These are phyloP conservation scores for Cyclotella baltica DNA, from an alignment of 108 stramenopile genomes.

Conservation along the genomic window DNA sequence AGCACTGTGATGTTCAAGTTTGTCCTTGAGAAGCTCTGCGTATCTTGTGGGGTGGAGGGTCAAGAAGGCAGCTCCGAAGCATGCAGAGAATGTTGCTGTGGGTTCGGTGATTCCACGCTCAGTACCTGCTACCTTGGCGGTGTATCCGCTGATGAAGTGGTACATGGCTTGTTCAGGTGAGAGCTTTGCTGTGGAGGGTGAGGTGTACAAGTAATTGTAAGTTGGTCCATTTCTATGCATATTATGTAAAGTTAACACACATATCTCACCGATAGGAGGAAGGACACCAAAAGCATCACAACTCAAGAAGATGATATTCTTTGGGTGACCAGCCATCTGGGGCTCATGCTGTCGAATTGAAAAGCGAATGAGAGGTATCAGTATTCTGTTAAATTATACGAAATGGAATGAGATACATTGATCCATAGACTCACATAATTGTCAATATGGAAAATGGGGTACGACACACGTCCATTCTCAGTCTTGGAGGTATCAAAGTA, in stretches of 20 bases:
- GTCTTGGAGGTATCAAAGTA: conserved; percentile 94
- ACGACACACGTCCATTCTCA: conserved; percentile 98
- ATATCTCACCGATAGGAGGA: conserved; percentile 82
- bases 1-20: conserved; percentile 88
- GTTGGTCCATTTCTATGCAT: not conserved
- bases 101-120: conserved; percentile 98
- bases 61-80: conserved; percentile 99
- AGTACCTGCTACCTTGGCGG: conserved; percentile 98
- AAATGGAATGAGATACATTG: too few relatives aligned
- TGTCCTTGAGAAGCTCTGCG: conserved; percentile 93
- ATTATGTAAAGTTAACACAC: not conserved
- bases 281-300: conserved; percentile 98
- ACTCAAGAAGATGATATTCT: conserved; percentile 95
- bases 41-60: conserved; percentile 95
- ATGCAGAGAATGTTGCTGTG: conserved; percentile 90
- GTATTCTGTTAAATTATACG: too few relatives aligned
- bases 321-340: conserved; percentile 96
- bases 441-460: conserved; percentile 95
- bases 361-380: too few relatives aligned
- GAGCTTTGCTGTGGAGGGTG: conserved; percentile 86
- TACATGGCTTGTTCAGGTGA: conserved; percentile 96
- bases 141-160: conserved; percentile 97
- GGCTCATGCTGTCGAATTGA: conserved; percentile 90
- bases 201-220: not conserved
- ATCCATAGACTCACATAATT: conserved; percentile 83